Base-by-base conservation (phyloP, 805 yeast species). In the Candida dajiaensis region DNA sequence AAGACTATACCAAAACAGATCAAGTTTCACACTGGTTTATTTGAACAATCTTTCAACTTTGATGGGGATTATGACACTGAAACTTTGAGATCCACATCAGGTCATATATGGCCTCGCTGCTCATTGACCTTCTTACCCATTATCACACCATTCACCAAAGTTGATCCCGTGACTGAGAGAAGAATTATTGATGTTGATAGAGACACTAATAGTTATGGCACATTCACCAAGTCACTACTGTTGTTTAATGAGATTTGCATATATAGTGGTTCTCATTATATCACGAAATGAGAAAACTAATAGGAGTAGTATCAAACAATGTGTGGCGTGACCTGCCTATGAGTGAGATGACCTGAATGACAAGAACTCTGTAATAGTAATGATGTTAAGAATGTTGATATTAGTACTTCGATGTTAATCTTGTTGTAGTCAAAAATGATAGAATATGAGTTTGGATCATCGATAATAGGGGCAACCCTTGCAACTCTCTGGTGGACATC, bases 71-170 rank as follows among this genome's bases (percentile, higher is more conserved):
- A 39, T 7, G 51, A 55, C 15, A 19, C 42, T 10, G 50, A 50
- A 6, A 21, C 18, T 8, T 3, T 57, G 9, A 18, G 33, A 2
- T 58, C 64, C 1, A 35, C 45, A 4, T 40, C 49, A 13, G 53
- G 44, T 6, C 54, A 50, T 21, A 29, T 22, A 26, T 60, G 62
- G 63, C 50, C 57, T 9, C 55, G 62, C 33, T 60, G 64, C 39
- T 33, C 54, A 8, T 33, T 60, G 2, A 57, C 60, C 2, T 51
- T 51, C 26, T 31, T 60, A 16, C 64, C 50, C 18, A 40, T 48
- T 3, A 18, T 48, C 5, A 28, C 48, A 0, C 45, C 50, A 15
- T 36, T 20, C 19, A 16, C 22, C 15, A 38, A 38, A 38, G 22
- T 38, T n/a, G 63, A 59, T 38, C 58, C 58, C 2, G 57, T 51